phyloP scores from a whole-genome alignment of 192 early-diverging fungal genomes.

The Coemansia sp. region DNA sequence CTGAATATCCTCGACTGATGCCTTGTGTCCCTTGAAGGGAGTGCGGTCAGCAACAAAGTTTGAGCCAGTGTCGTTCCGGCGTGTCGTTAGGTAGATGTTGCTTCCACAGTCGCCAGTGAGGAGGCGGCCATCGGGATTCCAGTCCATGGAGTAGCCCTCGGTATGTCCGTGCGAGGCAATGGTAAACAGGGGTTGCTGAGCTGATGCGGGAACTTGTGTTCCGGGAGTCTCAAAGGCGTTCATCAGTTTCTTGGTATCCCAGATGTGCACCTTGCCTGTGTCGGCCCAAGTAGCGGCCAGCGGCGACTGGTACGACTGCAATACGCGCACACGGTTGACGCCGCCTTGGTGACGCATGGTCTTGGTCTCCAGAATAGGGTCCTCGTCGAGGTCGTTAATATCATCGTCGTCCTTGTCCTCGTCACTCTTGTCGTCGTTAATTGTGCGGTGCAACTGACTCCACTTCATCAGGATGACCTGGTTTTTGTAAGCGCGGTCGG shows the following conservation, averaged over 20 bases:
- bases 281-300: slow-evolving; percentile 93
- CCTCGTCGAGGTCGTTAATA: slow-evolving; percentile 89
- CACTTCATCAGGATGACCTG: slow-evolving; percentile 95
- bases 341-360: slow-evolving; percentile 86
- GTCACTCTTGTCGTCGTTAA: slow-evolving; percentile 77
- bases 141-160: slow-evolving; percentile 97
- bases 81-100: slow-evolving; percentile 81
- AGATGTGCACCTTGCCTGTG: slow-evolving; percentile 93
- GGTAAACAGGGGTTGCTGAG: slow-evolving; percentile 74
- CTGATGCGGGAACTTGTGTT: slow-evolving; percentile 59
- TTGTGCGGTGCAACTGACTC: slow-evolving; percentile 90
- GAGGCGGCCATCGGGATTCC: slow-evolving; percentile 74
- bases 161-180: slow-evolving; percentile 77
- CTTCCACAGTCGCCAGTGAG: slow-evolving; percentile 83
- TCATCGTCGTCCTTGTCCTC: slow-evolving; percentile 75
- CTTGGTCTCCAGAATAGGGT: slow-evolving; percentile 87
- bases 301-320: slow-evolving; percentile 60
- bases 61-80: slow-evolving; percentile 60
- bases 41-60: slow-evolving; percentile 71
- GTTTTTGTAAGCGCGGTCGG: slow-evolving; percentile 80
- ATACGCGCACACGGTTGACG: slow-evolving; percentile 84
- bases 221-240: slow-evolving; percentile 83
- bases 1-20: slow-evolving; percentile 94
- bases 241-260: slow-evolving; percentile 79
- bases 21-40: slow-evolving; percentile 81